Conservation (phyloP, 2,329 filamentous ascomycete genomes). For the Penicillium verrucosum region DNA sequence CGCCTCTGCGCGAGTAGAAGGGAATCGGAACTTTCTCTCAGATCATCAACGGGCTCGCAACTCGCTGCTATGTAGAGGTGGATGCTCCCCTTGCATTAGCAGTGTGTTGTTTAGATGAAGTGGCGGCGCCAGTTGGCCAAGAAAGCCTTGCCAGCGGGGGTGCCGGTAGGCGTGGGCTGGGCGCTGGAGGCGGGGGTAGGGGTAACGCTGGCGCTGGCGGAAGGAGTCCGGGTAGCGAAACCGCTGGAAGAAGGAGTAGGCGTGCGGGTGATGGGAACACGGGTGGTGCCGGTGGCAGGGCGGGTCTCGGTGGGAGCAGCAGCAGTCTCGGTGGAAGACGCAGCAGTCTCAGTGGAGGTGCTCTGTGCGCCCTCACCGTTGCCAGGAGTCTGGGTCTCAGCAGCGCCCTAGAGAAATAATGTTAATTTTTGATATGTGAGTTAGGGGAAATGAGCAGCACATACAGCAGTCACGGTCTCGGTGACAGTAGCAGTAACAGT, state of each 20-base stretch:
- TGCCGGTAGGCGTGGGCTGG: constrained; percentile 14
- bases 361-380: neutral
- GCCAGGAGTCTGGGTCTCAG: neutral
- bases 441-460: constrained; percentile 7
- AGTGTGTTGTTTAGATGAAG: constrained; percentile 17
- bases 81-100: constrained; percentile 3
- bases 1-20: constrained; percentile 18
- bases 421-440: neutral
- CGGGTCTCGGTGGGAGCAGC: constrained; percentile 4
- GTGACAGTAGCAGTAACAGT: constrained; percentile 36
- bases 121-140: constrained; percentile 28
- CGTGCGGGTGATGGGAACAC: constrained; percentile 8
- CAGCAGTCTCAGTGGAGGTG: constrained; percentile 4
- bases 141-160: constrained; percentile 26
- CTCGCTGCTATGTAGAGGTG: neutral
- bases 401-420: constrained; percentile 1
- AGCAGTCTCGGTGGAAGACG: neutral
- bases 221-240: constrained; percentile 31
- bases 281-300: constrained; percentile 18
- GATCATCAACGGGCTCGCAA: constrained; percentile 11
- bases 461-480: constrained; percentile 37
- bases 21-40: constrained; percentile 15
- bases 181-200: constrained; percentile 2
- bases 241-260: constrained; percentile 20
- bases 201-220: neutral